Evolutionary conservation across 495 filamentous ascomycete genomes (phyloP), one percentile per base, ranked within the genome.

Genomic region (Hypoxylon subgilvum): DNA sequence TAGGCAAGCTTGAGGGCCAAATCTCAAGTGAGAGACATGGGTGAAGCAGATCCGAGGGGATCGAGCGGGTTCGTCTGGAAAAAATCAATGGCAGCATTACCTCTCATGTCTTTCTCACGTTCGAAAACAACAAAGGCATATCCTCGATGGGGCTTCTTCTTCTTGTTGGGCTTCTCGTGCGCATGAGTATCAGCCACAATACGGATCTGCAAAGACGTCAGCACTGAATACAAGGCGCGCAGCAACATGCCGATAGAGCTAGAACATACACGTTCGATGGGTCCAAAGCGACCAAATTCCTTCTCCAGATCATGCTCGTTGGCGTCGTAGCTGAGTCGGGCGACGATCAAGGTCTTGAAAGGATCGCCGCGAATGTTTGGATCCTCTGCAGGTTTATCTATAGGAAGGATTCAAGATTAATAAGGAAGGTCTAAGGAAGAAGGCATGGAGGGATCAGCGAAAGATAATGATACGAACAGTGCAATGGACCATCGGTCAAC

Each of bases 41-140:
- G 48, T 63, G 54, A 67, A 51, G 60, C 36, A 56, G 54, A 63
- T 70, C 74, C 75, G 72, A n/a, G 70, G 57, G 57, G 70, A 51
- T 63, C 56, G 57, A 42, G 58, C 39, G 30, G 55, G 62, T 42
- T 65, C 65, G 76, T 71, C 51, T 69, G 39, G 66, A 59, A 65
- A 63, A 69, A 64, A 73, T 68, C 57, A 69, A 68, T 71, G 69
- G 69, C 54, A 57, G 67, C 63, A 75, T 81, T 96, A 96, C 94
- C 93, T 88, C 96, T 97, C 95, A 98, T 97, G 69, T 98, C 94
- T 75, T 93, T 92, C 73, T 97, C 94, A 67, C 90, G 86, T 75
- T 97, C 93, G 72, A 92, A 98, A 40, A 97, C 92, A 63, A 98
- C 87, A 72, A 98, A 98, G 53, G 91, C 94, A 76, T 98, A 98